Conservation (phyloP, 2,329 filamentous ascomycete species). For the Aspergillus quadricinctus region DNA sequence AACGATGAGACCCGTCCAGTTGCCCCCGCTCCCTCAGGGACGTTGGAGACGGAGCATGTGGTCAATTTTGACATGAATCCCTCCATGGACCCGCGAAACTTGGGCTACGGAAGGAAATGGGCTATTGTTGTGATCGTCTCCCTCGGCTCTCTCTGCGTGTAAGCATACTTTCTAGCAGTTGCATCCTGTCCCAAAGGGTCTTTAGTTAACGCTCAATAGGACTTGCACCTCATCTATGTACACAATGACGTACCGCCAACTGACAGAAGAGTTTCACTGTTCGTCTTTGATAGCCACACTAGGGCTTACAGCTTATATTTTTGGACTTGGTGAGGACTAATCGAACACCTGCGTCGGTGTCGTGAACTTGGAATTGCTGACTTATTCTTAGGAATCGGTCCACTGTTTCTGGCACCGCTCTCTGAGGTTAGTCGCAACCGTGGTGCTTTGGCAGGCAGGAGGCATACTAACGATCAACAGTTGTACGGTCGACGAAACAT, state of each 20-base stretch:
- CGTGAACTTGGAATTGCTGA: slow-evolving; percentile 3
- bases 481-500: slow-evolving; percentile 81
- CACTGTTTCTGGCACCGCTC: slow-evolving; percentile 59
- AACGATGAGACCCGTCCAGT: too few species aligned
- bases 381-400: slow-evolving; percentile 45
- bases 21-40: too few species aligned
- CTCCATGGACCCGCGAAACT: slow-evolving; percentile 68
- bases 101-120: slow-evolving; percentile 70
- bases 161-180: slow-evolving; percentile 41
- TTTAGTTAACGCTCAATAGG: slow-evolving; percentile 38
- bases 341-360: not conserved
- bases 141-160: slow-evolving; percentile 75
- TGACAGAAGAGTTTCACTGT: slow-evolving; percentile 68
- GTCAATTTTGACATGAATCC: slow-evolving; percentile 75
- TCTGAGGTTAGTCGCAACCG: slow-evolving; percentile 46
- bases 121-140: slow-evolving; percentile 69
- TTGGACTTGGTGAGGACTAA: slow-evolving; percentile 59
- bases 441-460: not conserved
- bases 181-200: not conserved
- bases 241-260: slow-evolving; percentile 73
- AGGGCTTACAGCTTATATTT: slow-evolving; percentile 75
- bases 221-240: slow-evolving; percentile 88
- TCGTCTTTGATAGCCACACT: slow-evolving; percentile 70
- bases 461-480: slow-evolving; percentile 27
- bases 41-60: slow-evolving; percentile 46